phyloP scores from a whole-genome alignment of 345 rosid species.

The Hibiscus trionum region DNA sequence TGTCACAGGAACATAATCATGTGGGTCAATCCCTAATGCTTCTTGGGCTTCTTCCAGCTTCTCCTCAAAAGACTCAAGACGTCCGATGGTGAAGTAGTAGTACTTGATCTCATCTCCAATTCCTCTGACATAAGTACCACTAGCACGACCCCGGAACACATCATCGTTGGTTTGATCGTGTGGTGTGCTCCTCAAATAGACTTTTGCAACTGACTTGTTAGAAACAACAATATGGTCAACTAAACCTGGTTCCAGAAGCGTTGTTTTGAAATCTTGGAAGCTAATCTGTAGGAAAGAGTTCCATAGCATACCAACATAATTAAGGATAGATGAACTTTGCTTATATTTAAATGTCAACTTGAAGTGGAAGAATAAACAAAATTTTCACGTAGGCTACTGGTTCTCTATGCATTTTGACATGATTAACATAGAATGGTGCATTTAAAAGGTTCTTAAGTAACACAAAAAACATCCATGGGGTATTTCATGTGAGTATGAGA shows the following conservation, averaged over 20 bases:
- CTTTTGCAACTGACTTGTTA: constrained; percentile 87
- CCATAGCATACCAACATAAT: constrained; percentile 7
- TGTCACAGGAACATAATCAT: constrained; percentile 69
- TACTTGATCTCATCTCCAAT: constrained; percentile 54
- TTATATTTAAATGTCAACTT: background rate
- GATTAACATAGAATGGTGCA: background rate
- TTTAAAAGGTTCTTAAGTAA: background rate
- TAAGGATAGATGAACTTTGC: background rate
- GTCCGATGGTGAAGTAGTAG: constrained; percentile 77
- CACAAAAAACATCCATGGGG: too few relatives aligned
- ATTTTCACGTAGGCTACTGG: background rate
- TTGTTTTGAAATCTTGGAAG: constrained; percentile 92
- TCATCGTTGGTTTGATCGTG: constrained; percentile 36
- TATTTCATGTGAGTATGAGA: too few relatives aligned
- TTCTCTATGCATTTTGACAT: background rate
- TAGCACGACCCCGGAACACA: constrained; percentile 28
- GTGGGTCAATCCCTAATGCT: constrained; percentile 67
- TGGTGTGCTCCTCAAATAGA: constrained; percentile 52
- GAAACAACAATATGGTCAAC: constrained; percentile 89
- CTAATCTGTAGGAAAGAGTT: constrained; percentile 53
- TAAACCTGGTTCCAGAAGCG: constrained; percentile 81
- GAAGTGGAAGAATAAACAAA: background rate
- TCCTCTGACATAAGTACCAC: constrained; percentile 31
- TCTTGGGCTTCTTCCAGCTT: constrained; percentile 92
- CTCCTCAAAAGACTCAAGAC: constrained; percentile 88